These are phyloP conservation scores for Colletotrichum cereale DNA, from an alignment of 2,329 filamentous ascomycete genomes.

Conservation along the genomic window DNA sequence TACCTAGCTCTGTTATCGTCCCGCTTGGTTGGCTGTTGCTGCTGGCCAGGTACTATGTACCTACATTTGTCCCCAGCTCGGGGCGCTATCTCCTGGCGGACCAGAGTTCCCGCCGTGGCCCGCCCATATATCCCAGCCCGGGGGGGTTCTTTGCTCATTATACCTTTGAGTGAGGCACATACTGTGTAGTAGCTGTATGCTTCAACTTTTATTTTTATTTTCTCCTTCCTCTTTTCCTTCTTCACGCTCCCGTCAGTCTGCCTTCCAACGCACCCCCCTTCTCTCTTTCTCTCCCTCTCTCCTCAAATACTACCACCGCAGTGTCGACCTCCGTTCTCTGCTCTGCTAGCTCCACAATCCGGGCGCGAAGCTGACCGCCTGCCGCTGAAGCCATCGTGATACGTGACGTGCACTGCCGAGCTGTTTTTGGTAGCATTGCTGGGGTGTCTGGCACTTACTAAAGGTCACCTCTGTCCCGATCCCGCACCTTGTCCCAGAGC, in stretches of 20 bases:
- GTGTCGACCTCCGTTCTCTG: not conserved
- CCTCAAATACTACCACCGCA: not conserved
- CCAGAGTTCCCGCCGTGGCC: conserved; percentile 25
- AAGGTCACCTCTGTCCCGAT: conserved; percentile 30
- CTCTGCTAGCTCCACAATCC: not conserved
- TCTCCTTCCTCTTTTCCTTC: not conserved
- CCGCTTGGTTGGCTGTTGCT: conserved; percentile 8
- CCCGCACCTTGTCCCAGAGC: conserved; percentile 22
- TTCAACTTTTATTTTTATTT: not conserved
- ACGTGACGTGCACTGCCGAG: conserved; percentile 37
- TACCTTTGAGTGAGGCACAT: conserved; percentile 10
- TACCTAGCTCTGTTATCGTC: conserved; percentile 14
- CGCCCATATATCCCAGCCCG: conserved; percentile 10
- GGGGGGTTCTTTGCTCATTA: conserved; percentile 11
- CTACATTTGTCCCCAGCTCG: not conserved
- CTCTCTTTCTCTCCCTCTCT: not conserved
- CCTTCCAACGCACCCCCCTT: not conserved
- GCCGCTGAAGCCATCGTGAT: conserved; percentile 38
- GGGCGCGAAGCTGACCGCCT: conserved; percentile 18
- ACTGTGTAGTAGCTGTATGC: not conserved
- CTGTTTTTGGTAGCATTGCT: conserved; percentile 33
- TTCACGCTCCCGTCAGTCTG: not conserved
- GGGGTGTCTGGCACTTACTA: conserved; percentile 38
- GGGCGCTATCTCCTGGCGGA: conserved; percentile 23
- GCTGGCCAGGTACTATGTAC: not conserved